A percentile compares a stretch with the other conserved stretches of the same genome.
phyloP scores from a whole-genome alignment of 208 protist genomes.

The Leishmania turanica region DNA sequence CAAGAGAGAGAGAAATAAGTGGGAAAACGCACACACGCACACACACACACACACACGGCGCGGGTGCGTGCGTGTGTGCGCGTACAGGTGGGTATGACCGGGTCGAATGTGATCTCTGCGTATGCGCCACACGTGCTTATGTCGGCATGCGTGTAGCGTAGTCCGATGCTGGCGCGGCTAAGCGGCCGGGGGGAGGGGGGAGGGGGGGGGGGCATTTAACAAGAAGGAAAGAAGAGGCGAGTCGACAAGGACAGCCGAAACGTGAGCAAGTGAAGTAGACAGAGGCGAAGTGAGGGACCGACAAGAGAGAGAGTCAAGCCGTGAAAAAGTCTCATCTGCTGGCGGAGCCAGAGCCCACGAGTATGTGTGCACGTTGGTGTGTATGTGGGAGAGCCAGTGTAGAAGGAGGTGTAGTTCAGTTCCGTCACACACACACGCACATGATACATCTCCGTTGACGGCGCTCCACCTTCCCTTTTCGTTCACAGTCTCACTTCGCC shows the following conservation, averaged over 20 bases:
- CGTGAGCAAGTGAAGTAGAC: neutral
- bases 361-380: neutral
- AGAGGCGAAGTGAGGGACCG: neutral
- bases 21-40: neutral
- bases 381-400: neutral
- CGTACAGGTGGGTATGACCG: neutral
- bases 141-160: neutral
- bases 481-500: neutral
- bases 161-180: neutral
- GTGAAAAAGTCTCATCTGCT: neutral
- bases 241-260: neutral
- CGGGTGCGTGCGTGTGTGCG: neutral
- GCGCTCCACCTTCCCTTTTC: neutral
- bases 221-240: neutral
- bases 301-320: neutral
- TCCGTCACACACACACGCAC: too few species aligned
- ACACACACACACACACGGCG: neutral
- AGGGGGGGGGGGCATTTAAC: neutral
- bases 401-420: neutral
- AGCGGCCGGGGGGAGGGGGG: neutral
- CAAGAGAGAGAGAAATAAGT: neutral
- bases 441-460: neutral
- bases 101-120: neutral
- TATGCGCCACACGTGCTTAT: neutral
- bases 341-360: neutral